Evolutionary conservation across 1,284 basidiomycete species (phyloP), one percentile per base, ranked within the genome.

Genomic region (Coniophora puteana): DNA sequence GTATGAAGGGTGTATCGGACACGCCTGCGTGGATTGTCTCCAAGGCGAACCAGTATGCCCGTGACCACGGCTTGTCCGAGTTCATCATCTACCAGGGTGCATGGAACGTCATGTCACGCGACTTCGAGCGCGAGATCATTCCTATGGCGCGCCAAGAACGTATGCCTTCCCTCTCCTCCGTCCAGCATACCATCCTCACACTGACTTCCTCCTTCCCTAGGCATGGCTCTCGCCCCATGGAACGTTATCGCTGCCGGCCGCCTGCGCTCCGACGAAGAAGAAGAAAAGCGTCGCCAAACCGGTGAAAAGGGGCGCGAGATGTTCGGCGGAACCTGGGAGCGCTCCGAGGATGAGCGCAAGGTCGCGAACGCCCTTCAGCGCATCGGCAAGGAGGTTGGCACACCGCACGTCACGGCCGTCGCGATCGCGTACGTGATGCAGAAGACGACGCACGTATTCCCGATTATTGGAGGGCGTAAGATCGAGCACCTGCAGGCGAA

Each of bases 41-140:
- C 1, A 52, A 58, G 35, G 66, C 65, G 8, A 67, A 68, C 40
- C 58, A 61, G 33, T 68, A 66, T 24, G 63, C 62, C 1, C 48
- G 62, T 4, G 59, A 66, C 21, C 61, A 68, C 30, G 71, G 68
- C 11, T 65, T 72, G 51, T 68, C 70, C 0, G 73, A 70, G 1
- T 78, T 78, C 49, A 60, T 65, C 4, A 63, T 78, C 44, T 78
- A 78, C 49, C 74, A 78, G 49, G 76, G 76, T n/a, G 47, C 50
- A 18, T 78, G 76, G 74, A 74, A 63, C 44, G 61, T 74, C n/a
- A 56, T 72, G 40, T 34, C 57, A 8, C 65, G 74, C 13, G 64
- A 66, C 26, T 65, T 76, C 36, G 74, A 77, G 58, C 58, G 72
- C 5, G 75, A 78, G 6, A 74, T 78, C 38, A 63, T 78, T 23